Base-by-base conservation (phyloP, 1,284 basidiomycete genomes). In the Ustilago tritici region DNA sequence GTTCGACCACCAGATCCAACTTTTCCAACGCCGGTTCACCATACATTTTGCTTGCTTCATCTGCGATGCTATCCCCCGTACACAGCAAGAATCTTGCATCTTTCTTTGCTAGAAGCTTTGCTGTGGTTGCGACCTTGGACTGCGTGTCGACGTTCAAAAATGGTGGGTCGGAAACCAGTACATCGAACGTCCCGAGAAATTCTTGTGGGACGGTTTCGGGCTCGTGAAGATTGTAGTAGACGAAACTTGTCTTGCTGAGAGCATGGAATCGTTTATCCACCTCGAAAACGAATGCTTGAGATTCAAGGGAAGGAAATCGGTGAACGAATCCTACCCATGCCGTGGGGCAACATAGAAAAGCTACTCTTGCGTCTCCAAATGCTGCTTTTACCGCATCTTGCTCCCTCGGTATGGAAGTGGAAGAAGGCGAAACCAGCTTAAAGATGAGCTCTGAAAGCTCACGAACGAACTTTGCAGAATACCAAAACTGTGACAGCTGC, bases 291-390 rank as follows among this genome's bases (percentile, higher is more conserved):
- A 65, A 81, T 0, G 82, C 76, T 38, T 71, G 61, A 0, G 55
- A 12, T n/a, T 61, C 43, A 4, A 79, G 67, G 0, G 81, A 61
- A 38, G 78, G 74, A 36, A 70, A 65, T 38, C 56, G 54, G 70
- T 85, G 82, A 15, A 85, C 84, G 64, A 86, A 85, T 4, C 78
- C 84, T 38, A 86, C 83, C 80, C 81, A 86, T 9, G 78, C 82
- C 0, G 86, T 86, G 4, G 86, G 86, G 31, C 82, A 86, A 63
- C 79, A 85, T n/a, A 86, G 77, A 74, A 86, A 86, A 7, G 78
- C 85, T 49, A 86, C 61, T 10, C 55, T 43, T 8, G 63, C 62
- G n/a, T 46, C 23, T 11, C 62, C 66, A 34, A 65, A 67, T 32
- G 49, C 52, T 28, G 15, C 11, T 28, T 49, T 61, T 11, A 72